Base-by-base conservation (phyloP, 345 rosid species). In the Corchorus capsularis region DNA sequence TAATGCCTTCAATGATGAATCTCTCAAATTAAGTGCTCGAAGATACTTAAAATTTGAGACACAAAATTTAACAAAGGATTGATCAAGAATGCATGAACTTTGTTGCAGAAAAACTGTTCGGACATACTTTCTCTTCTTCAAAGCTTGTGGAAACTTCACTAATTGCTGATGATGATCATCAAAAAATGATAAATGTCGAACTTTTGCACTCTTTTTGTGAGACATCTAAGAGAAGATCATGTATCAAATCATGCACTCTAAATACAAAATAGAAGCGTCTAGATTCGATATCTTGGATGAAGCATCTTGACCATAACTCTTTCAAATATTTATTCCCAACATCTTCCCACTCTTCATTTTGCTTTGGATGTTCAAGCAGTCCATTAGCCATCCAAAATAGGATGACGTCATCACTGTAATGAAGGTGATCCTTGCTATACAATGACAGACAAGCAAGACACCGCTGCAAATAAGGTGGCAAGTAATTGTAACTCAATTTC, bases 361-460 rank as follows among this genome's bases (percentile, higher is more conserved):
- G 16, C 53, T 49, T 12, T 2, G 53, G 53, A 13, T 13, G 3
- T 11, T 49, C 53, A 49, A 13, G 16, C 16, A 49, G 16, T 13
- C 53, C 53, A 49, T 12, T 49, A 0, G 4, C 53, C 53, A 49
- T 49, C 53, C 53, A 49, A 2, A 49, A 49, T 49, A 2, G 15
- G 53, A 49, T 13, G 16, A 49, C 4, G 13, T 80, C 19, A 20
- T 10, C n/a, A 11, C 52, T 47, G 0, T 1, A 2, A 53, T 11
- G 64, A 15, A 39, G 5, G 2, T 2, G 0, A 19, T 69, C 83
- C 49, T 71, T 71, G 0, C 61, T 69, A 6, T 53, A 80, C 37
- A 80, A 11, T 11, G 83, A 63, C 49, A 76, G 57, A 72, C 47
- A 80, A 17, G 78, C 47, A 72, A 80, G 73, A 32, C 83, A 76